Base-by-base conservation (phyloP, 768 basidiomycete species). In the Naematelia aurantialba region DNA sequence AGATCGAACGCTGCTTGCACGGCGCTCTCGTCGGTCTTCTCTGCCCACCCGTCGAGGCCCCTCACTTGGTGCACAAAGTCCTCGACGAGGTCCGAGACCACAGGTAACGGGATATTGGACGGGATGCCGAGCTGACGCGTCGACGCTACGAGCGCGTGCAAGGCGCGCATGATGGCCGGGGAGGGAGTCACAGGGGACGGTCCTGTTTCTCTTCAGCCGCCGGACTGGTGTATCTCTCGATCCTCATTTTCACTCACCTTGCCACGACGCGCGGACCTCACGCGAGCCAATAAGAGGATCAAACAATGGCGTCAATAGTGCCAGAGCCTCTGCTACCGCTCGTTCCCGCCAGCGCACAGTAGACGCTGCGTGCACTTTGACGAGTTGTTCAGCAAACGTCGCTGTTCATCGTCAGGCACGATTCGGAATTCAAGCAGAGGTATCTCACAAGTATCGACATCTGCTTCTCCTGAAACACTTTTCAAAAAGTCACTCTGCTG, bases 201-300 rank as follows among this genome's bases (percentile, higher is more conserved):
- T 5, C 61, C 70, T 67, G 46, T 17, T 4, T 25, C 46, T 44
- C 22, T 12, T 64, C 45, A 59, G 39, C 55, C 22, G n/a, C 29
- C 21, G 45, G 42, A 51, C 21, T 14, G 14, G 5, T 22, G n/a
- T 12, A 44, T 34, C 34, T 39, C 34, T 39, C n/a, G 42, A 31
- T 10, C 21, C n/a, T 31, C 26, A 13, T 10, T 45, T 25, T 31
- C 1, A 42, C 65, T 49, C 14, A 68, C 67, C 70, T 60, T 71
- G 72, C 72, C 72, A 74, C 12, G 60, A 56, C 1, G 66, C 57
- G 26, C 53, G 50, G 25, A 71, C 58, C 25, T 66, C 69, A 5
- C 21, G 13, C 0, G 69, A 45, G 10, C 59, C 63, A 29, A 54
- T 52, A n/a, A 56, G 48, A 1, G 63, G 50, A 10, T 54, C 56